Evolutionary conservation across 192 early-diverging fungal genomes (phyloP), one percentile per base, ranked within the genome.

Genomic region (Rhizoclosmatium sp.): DNA sequence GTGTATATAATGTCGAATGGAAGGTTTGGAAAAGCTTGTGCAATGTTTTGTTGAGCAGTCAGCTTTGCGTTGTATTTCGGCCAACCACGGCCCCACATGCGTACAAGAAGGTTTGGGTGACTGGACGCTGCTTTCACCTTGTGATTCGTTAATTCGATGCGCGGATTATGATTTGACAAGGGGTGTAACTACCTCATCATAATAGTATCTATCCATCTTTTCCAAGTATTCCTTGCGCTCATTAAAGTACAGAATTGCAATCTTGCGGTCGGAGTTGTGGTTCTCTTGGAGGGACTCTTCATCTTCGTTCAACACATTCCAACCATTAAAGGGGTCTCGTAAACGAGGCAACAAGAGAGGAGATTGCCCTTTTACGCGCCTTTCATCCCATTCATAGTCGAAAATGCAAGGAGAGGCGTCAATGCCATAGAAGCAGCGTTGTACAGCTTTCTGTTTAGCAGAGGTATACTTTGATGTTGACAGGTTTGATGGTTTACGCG

Each of bases 131-230:
- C 69, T 2, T 49, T 44, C 39, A 75, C 72, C 70, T 71, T 19
- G 10, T 49, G 14, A 5, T 47, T 41, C 46, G 10, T 31, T 31
- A 31, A 31, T 31, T 31, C 0, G 58, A 31, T 31, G 31, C 31
- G 31, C 31, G 31, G 5, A 0, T 41, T 65, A 10, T 41, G 62
- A 23, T 65, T 41, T 65, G 10, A 31, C 45, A 44, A 46, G 66
- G 66, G 47, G 42, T 47, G 4, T 12, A 49, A 41, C 12, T 42
- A 71, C 70, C 60, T 75, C 72, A 64, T 75, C 72, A 23, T 75
- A 75, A 46, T 44, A 75, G 47, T 75, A 75, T 2, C 72, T 19
- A 42, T 75, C 72, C 72, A 75, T 75, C 60, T 75, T 75, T 62
- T 75, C 72, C 40, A 75, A 23, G 45, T 75, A 75, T 49, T 75